Conservation (phyloP, 306 rosid genomes). For the Vigna nakashimae region DNA sequence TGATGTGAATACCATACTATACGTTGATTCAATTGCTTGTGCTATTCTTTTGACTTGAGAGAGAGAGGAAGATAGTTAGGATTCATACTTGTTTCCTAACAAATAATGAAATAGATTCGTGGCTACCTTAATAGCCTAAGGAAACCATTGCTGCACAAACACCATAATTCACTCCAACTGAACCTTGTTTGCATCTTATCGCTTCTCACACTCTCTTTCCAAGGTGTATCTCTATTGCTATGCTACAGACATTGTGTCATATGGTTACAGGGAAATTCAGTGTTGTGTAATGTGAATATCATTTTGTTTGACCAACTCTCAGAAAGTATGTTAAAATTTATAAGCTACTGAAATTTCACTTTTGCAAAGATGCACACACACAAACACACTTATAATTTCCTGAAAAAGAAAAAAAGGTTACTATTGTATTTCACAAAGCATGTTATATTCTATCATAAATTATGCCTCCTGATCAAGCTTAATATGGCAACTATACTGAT, state of each 20-base stretch:
- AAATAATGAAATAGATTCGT: background rate
- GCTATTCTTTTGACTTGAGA: no score
- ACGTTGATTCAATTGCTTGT: no score
- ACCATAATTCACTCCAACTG: background rate
- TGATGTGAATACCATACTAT: no score
- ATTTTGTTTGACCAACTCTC: constrained; percentile 20
- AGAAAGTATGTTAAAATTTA: constrained; percentile 11
- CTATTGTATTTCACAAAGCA: constrained; percentile 6
- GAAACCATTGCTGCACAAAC: constrained; percentile 2
- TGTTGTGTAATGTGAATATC: constrained; percentile 18
- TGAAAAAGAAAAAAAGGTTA: background rate
- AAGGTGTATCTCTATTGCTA: background rate
- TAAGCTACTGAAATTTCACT: constrained; percentile 21
- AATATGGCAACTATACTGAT: constrained; percentile 25
- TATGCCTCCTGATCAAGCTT: constrained; percentile 34
- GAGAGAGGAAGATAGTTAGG: no score
- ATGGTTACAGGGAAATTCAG: constrained; percentile 26
- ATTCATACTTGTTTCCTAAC: no score
- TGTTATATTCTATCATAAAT: constrained; percentile 31
- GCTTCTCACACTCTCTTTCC: background rate
- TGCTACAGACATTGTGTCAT: constrained; percentile 31
- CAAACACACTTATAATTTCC: constrained; percentile 27
- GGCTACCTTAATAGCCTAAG: background rate
- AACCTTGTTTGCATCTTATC: background rate
- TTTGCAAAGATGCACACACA: constrained; percentile 5